A percentile compares a stretch with the other conserved stretches of the same genome.
phyloP scores from a whole-genome alignment of 2,329 filamentous ascomycete species.

The Oidium heveae region DNA sequence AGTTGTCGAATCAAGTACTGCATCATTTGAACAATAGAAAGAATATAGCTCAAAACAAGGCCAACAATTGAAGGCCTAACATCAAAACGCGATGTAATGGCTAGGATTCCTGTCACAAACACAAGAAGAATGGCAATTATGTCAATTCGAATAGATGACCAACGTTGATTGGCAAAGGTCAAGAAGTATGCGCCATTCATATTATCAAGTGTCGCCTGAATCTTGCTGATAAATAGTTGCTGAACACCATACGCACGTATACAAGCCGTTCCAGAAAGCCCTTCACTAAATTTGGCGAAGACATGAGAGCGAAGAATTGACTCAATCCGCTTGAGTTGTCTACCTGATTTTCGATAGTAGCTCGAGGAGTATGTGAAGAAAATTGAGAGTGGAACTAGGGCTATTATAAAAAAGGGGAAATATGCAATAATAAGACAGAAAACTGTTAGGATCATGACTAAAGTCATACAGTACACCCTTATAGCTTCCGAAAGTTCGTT shows the following conservation, averaged over 20 bases:
- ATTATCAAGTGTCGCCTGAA: constrained; percentile 54
- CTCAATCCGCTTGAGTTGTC: constrained; percentile 87
- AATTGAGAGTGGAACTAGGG: constrained; percentile 41
- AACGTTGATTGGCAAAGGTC: constrained; percentile 86
- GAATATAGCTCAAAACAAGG: constrained; percentile 75
- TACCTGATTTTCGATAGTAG: constrained; percentile 76
- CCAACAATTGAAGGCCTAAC: constrained; percentile 69
- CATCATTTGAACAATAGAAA: constrained; percentile 83
- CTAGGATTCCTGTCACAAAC: constrained; percentile 68
- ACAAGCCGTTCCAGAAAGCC: constrained; percentile 56
- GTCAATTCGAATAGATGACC: constrained; percentile 70
- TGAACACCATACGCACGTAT: constrained; percentile 78
- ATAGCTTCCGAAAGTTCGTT: constrained; percentile 74
- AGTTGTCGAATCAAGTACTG: constrained; percentile 87
- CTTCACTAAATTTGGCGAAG: constrained; percentile 79
- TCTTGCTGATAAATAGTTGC: constrained; percentile 42
- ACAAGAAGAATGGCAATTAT: constrained; percentile 63
- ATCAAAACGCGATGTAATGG: constrained; percentile 72
- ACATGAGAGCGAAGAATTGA: constrained; percentile 66
- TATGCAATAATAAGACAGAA: constrained; percentile 85
- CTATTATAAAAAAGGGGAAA: constrained; percentile 56
- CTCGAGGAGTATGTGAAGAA: constrained; percentile 60
- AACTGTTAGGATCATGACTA: constrained; percentile 59
- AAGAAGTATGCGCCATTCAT: constrained; percentile 92
- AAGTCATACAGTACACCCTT: constrained; percentile 73